phyloP scores from a whole-genome alignment of 768 basidiomycete species.

The Suillus subluteus region DNA sequence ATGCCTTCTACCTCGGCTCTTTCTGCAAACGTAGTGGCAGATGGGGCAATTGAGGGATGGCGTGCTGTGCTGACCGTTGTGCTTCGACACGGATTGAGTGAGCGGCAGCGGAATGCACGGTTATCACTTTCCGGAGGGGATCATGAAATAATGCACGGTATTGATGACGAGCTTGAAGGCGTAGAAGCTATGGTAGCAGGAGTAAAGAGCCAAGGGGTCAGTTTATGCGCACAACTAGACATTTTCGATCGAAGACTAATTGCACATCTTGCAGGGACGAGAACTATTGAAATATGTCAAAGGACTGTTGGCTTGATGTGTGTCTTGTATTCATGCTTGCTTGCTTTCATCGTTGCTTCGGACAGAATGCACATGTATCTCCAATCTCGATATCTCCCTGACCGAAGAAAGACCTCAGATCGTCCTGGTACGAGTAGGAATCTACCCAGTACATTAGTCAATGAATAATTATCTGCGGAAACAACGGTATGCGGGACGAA shows the following conservation, averaged over 20 bases:
- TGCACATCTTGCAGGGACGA: conserved; percentile 52
- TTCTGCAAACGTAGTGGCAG: background rate
- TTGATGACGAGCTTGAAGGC: conserved; percentile 39
- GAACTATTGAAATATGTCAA: conserved; percentile 77
- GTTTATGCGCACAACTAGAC: conserved; percentile 28
- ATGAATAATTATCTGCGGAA: background rate
- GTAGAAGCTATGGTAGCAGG: conserved; percentile 78
- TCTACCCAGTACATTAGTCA: background rate
- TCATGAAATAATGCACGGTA: conserved; percentile 35
- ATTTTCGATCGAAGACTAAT: conserved; percentile 15
- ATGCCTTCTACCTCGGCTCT: conserved; percentile 31
- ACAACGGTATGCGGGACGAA: background rate
- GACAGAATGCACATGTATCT: background rate
- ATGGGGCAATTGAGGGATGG: conserved; percentile 70
- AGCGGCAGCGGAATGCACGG: conserved; percentile 50
- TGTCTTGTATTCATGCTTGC: background rate
- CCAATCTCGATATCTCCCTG: background rate
- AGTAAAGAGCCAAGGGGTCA: conserved; percentile 75
- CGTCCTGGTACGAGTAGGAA: background rate
- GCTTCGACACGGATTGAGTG: conserved; percentile 65
- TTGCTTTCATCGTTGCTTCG: background rate
- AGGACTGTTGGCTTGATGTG: conserved; percentile 57
- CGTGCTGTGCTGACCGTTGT: conserved; percentile 73
- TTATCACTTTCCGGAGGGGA: conserved; percentile 22
- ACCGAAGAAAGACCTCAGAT: background rate